phyloP scores from a whole-genome alignment of 2,329 filamentous ascomycete species.

The Monilinia fructicola region DNA sequence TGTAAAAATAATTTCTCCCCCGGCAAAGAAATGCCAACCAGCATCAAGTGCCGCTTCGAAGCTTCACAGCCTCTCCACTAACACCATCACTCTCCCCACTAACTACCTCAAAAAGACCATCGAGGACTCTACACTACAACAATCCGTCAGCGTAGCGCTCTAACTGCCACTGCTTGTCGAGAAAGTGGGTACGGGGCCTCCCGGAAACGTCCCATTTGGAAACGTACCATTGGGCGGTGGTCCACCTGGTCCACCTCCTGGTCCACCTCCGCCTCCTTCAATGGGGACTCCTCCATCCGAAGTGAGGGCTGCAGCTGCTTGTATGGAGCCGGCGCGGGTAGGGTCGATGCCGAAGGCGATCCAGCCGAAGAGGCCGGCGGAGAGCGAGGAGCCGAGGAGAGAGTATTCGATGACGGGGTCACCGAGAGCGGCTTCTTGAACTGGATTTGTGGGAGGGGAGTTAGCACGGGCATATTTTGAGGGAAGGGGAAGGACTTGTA shows the following conservation, averaged over 20 bases:
- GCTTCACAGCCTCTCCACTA: too few relatives aligned
- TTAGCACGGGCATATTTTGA: neutral
- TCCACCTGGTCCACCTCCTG: neutral
- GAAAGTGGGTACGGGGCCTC: neutral
- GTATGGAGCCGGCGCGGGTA: constrained; percentile 24
- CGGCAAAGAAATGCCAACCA: too few relatives aligned
- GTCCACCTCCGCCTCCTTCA: constrained; percentile 1
- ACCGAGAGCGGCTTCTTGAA: constrained; percentile 12
- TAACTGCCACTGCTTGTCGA: neutral
- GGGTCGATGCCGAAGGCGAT: constrained; percentile 49
- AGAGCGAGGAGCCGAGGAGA: constrained; percentile 49
- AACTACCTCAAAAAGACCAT: neutral
- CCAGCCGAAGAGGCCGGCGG: constrained; percentile 51
- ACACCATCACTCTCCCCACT: neutral
- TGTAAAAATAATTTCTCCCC: neutral
- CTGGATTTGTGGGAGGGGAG: neutral
- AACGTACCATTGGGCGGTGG: constrained; percentile 14
- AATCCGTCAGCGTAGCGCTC: neutral
- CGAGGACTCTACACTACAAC: neutral
- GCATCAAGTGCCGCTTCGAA: too few relatives aligned
- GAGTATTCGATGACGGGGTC: constrained; percentile 56
- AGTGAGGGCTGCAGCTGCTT: neutral
- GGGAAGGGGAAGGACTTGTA: neutral
- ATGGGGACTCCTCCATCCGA: neutral
- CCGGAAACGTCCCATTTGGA: neutral